Evolutionary conservation across 73 alveolate genomes (phyloP).

Genomic region (Effrenium voratum): DNA sequence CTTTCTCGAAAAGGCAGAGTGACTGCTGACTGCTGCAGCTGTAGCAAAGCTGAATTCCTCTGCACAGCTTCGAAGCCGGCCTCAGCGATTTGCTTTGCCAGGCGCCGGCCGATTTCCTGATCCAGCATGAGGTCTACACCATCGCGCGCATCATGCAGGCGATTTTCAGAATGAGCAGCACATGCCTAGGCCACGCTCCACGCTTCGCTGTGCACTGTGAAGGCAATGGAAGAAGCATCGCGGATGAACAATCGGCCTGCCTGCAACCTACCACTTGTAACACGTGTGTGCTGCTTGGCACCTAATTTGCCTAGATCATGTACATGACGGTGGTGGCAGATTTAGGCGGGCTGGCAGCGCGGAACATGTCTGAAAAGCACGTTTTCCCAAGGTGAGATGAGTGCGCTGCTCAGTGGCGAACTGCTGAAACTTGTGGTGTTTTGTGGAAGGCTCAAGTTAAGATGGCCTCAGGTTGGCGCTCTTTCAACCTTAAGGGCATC

Average conservation of each 20-base stretch:
- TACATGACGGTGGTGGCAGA: slow-evolving; percentile 84
- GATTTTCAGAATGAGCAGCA: too few species aligned
- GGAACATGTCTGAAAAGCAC: too few species aligned
- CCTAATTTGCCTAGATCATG: slow-evolving; percentile 14
- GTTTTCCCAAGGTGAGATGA: too few species aligned
- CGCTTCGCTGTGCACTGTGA: not conserved
- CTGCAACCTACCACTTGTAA: too few species aligned
- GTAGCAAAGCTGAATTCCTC: not conserved
- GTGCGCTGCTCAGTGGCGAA: too few species aligned
- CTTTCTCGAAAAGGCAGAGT: slow-evolving; percentile 47
- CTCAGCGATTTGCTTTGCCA: not conserved
- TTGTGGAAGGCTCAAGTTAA: too few species aligned
- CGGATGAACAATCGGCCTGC: slow-evolving; percentile 55
- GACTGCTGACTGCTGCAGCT: not conserved
- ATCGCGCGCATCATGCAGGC: slow-evolving; percentile 92
- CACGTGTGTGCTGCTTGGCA: not conserved
- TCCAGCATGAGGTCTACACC: slow-evolving; percentile 92
- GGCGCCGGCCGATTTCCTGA: slow-evolving; percentile 84
- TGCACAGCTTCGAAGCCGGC: not conserved
- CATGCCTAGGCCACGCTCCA: not conserved
- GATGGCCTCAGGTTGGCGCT: slow-evolving; percentile 30
- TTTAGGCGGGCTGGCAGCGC: slow-evolving; percentile 47
- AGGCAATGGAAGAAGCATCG: slow-evolving; percentile 89
- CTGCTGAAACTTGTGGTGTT: too few species aligned
- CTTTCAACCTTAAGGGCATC: slow-evolving; percentile 79